These are phyloP conservation scores for Shiraia sp. DNA, from an alignment of 2,329 filamentous ascomycete species.

Conservation along the genomic window DNA sequence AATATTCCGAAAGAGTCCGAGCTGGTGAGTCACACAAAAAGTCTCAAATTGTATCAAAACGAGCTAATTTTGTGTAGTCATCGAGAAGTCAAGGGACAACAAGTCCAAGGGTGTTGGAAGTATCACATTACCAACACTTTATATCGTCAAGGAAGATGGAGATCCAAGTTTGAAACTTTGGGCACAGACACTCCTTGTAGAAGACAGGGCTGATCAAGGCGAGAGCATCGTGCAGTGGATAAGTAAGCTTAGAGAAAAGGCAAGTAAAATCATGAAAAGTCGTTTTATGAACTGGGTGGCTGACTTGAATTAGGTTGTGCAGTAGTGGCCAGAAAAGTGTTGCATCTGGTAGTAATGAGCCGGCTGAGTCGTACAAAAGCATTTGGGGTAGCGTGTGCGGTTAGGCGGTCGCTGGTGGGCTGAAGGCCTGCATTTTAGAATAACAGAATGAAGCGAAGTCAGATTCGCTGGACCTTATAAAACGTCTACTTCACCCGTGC, in stretches of 20 bases:
- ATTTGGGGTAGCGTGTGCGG: conserved; percentile 1
- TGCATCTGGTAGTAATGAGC: background rate
- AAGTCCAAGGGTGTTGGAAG: conserved; percentile 85
- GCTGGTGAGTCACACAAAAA: conserved; percentile 14
- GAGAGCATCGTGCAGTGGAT: conserved; percentile 94
- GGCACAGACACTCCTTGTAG: conserved; percentile 94
- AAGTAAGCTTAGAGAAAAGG: conserved; percentile 91
- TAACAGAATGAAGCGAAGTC: background rate
- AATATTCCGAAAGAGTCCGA: conserved; percentile 93
- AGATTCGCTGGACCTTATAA: too few species aligned
- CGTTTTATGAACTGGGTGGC: conserved; percentile 13
- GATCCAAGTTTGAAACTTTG: conserved; percentile 94
- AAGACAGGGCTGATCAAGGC: conserved; percentile 92
- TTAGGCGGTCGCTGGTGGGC: conserved; percentile 1
- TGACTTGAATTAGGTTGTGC: conserved; percentile 39
- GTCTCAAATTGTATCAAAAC: background rate
- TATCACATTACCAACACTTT: conserved; percentile 89
- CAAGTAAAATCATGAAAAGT: conserved; percentile 50
- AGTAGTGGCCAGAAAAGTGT: conserved; percentile 25
- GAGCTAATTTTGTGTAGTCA: conserved; percentile 59
- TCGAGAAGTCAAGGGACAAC: conserved; percentile 91
- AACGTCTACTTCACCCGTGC: too few species aligned
- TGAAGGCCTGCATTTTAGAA: background rate
- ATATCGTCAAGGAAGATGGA: conserved; percentile 91
- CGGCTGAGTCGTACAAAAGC: too few species aligned